Evolutionary conservation across 176 grass and related monocot genomes (phyloP), one percentile per base, ranked within the genome.

Genomic region (Zizania latifolia): DNA sequence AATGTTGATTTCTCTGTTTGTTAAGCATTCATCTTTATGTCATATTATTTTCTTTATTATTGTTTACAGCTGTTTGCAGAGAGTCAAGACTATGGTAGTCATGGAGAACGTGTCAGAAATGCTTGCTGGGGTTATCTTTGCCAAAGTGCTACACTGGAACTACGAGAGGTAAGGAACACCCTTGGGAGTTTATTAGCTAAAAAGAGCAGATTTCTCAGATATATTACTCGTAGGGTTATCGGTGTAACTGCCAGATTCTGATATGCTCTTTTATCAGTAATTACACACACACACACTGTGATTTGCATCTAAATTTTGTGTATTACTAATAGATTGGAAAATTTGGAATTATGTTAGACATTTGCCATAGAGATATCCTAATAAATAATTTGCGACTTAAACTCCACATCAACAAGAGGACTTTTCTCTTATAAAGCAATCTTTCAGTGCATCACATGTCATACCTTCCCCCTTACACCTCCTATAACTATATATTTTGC

Each of bases 101-200:
- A 92, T 80, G 95, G 95, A 62, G 87, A 99, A 68, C 91, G 89
- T 57, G 95, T 99, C 33, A 90, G 89, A 82, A 94, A 76, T 94
- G 92, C 95, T 77, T 99, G 95, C 72, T 99, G 95, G 92, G 95
- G 95, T 74, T 99, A 94, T 78, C 95, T 99, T 80, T 99, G 95
- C 86, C 95, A 92, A 90, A 99, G 92, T 77, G 95, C 95, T 7
- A 99, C 92, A 19, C 61, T 92, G 34, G 95, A 99, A 75, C 61
- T 94, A 71, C 86, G 89, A 81, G 91, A 94, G 78, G 89, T 94
- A 62, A 70, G 40, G 16, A 53, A 41, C 46, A 44, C 35, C 14
- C 17, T 33, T n/a, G 21, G 16, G 4, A 35, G 29, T 76, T 55
- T 66, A 29, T 70, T 84, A 10, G 23, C 31, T 74, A 19, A 68